Base-by-base conservation (phyloP, 805 yeast species). In the Suhomyces sp. region DNA sequence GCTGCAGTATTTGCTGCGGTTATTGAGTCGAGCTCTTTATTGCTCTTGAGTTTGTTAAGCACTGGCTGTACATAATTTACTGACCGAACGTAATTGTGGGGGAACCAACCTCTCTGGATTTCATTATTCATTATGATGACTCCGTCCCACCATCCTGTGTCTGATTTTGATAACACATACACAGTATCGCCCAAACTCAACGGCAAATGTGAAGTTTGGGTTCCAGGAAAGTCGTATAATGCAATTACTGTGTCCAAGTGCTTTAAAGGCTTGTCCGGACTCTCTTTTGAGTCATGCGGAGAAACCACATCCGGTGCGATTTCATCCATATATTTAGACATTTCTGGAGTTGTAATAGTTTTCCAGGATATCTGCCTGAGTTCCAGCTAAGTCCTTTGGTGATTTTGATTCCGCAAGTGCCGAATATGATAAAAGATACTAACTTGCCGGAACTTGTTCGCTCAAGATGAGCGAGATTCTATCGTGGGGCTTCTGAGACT, bases 81-180 rank as follows among this genome's bases (percentile, higher is more conserved):
- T 1, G 78, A 64, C 45, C 79, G 75, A 24, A 83, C 83, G 66
- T 79, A 85, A 52, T 79, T 80, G 46, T 79, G 79, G 15, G 96
- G 96, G 71, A 90, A 88, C 96, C 96, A 90, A 59, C 97, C 97
- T 62, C 96, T 76, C 39, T 64, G 60, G 5, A 78, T 65, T 4
- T 73, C 78, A 6, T 79, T 79, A 55, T 53, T 60, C 50, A 52
- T 60, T 57, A 66, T 48, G 5, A 67, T 47, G 15, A 86, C 75
- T 9, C 97, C 96, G 65, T 90, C 96, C 94, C 96, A 89, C 97
- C 96, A 90, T 2, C 90, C 88, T 2, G 82, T 65, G 39, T 78
- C 80, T 13, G 82, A 73, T 54, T 86, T 86, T 13, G 77, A 64
- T n/a, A 88, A 63, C 12, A 90, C 94, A 58, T 85, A 80, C 1